Evolutionary conservation across 805 yeast genomes (phyloP).

Genomic region (Cyberlindnera misumaiensis): DNA sequence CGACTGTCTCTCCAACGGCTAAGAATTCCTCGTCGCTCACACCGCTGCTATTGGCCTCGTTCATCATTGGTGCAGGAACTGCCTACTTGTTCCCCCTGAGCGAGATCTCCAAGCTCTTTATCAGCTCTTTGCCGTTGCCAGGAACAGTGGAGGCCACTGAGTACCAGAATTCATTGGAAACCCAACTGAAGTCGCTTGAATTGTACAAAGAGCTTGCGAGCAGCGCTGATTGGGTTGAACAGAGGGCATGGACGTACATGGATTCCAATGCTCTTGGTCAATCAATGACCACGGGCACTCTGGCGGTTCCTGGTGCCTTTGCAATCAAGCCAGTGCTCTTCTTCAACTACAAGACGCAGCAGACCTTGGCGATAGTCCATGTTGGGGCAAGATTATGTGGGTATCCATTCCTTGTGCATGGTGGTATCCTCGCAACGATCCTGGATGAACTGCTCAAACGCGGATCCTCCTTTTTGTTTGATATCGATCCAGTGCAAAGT

Average conservation of each 20-base stretch:
- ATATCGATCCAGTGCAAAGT: constrained; percentile 25
- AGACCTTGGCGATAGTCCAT: constrained; percentile 63
- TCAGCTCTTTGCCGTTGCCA: constrained; percentile 19
- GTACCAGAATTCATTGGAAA: constrained; percentile 33
- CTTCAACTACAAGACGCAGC: constrained; percentile 46
- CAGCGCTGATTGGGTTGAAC: constrained; percentile 31
- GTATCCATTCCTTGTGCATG: constrained; percentile 82
- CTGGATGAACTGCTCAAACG: constrained; percentile 70
- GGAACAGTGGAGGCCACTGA: constrained; percentile 23
- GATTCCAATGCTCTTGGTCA: constrained; percentile 31
- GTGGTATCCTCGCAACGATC: constrained; percentile 79
- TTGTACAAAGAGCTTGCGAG: constrained; percentile 41
- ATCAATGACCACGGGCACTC: constrained; percentile 41
- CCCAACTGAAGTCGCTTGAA: constrained; percentile 41
- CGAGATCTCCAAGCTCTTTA: constrained; percentile 24
- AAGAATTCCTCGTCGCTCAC: constrained; percentile 5
- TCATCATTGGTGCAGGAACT: constrained; percentile 27
- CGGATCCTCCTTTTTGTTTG: constrained; percentile 34
- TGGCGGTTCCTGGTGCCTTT: constrained; percentile 73
- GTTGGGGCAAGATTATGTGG: constrained; percentile 78
- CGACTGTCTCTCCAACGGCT: too few relatives aligned
- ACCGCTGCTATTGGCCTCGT: constrained; percentile 20
- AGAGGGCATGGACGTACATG: constrained; percentile 39
- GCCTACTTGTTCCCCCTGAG: constrained; percentile 30
- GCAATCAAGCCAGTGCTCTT: constrained; percentile 68